phyloP scores from a whole-genome alignment of 495 filamentous ascomycete genomes.

The Niebla homalea region DNA sequence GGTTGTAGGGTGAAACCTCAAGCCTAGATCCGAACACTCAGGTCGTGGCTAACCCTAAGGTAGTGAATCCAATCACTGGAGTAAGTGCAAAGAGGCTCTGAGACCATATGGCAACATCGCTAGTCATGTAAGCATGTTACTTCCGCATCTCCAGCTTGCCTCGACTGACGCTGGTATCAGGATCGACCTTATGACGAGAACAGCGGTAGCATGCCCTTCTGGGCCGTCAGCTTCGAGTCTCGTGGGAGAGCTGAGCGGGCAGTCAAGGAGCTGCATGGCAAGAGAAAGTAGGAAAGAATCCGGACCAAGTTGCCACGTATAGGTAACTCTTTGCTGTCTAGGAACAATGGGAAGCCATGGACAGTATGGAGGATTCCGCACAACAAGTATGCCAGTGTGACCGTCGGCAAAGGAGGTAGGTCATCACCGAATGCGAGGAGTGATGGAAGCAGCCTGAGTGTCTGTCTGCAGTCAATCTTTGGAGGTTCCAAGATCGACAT shows the following conservation, averaged over 20 bases:
- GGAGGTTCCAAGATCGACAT: too few relatives aligned
- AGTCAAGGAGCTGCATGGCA: background rate
- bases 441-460: too few relatives aligned
- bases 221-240: background rate
- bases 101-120: background rate
- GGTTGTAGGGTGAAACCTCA: background rate
- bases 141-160: too few relatives aligned
- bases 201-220: background rate
- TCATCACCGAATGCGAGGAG: too few relatives aligned
- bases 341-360: background rate
- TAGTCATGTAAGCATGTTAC: background rate
- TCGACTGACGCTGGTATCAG: background rate
- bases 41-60: background rate
- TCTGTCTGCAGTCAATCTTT: too few relatives aligned
- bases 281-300: background rate
- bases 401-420: background rate
- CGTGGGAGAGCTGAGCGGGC: background rate
- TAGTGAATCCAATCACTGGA: background rate
- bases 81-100: background rate
- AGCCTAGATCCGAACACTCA: background rate
- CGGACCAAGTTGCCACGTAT: background rate
- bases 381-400: background rate
- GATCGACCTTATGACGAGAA: background rate
- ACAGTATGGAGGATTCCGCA: background rate
- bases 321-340: background rate